Conservation (phyloP, 257 asterid species). For the Solanum lycopersicoides region DNA sequence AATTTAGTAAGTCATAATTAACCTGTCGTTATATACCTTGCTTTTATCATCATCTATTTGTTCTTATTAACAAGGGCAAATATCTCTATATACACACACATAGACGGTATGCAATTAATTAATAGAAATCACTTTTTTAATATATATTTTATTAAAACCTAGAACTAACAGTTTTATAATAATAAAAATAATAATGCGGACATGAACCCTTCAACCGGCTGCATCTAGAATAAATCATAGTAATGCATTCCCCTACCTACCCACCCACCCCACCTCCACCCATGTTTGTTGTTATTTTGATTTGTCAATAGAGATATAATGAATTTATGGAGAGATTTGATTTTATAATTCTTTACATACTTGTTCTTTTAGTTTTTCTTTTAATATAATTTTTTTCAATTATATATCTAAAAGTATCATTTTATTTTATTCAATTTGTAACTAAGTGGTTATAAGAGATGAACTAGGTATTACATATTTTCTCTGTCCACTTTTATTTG, state of each 20-base stretch:
- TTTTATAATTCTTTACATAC: not conserved
- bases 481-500: no score
- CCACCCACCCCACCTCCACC: not conserved
- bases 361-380: not conserved
- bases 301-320: not conserved
- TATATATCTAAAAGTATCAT: not conserved
- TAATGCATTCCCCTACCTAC: not conserved
- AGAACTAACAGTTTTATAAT: constrained; percentile 1
- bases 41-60: constrained; percentile 46
- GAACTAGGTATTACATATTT: not conserved
- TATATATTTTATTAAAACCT: not conserved
- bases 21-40: constrained; percentile 9
- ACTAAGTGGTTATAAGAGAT: not conserved
- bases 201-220: not conserved
- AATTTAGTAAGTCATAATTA: constrained; percentile 3
- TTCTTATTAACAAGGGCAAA: constrained; percentile 16
- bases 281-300: not conserved
- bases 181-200: not conserved
- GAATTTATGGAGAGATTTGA: not conserved
- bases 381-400: not conserved
- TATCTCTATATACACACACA: not conserved
- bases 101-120: not conserved
- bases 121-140: constrained; percentile 12
- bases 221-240: no score
- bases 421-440: not conserved